Evolutionary conservation across 257 asterid species (phyloP).

Genomic region (Paraleonurus japonicus): DNA sequence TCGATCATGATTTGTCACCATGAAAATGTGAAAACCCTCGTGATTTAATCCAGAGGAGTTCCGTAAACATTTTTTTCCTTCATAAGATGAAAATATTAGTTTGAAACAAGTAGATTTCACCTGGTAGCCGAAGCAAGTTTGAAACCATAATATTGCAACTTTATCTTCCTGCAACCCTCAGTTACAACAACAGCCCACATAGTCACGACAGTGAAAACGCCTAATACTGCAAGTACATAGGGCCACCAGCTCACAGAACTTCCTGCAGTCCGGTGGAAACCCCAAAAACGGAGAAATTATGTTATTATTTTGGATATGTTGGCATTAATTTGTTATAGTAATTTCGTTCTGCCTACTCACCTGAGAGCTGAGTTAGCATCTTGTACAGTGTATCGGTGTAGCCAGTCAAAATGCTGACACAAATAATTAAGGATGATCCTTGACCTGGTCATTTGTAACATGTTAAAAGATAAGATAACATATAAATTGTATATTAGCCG

Average conservation of each 20-base stretch:
- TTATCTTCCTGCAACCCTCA: conserved; percentile 96
- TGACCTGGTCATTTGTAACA: conserved; percentile 65
- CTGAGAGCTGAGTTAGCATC: conserved; percentile 83
- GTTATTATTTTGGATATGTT: conserved; percentile 7
- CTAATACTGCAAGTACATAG: conserved; percentile 66
- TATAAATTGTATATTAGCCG: neutral
- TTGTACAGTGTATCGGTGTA: conserved; percentile 90
- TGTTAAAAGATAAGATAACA: conserved; percentile 20
- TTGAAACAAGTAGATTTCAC: conserved; percentile 33
- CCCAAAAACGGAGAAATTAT: conserved; percentile 1
- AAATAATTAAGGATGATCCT: conserved; percentile 89
- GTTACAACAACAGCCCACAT: conserved; percentile 97
- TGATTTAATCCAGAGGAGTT: neutral
- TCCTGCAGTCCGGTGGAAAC: conserved; percentile 51
- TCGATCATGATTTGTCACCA: neutral
- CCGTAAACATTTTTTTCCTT: neutral
- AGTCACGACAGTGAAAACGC: conserved; percentile 76
- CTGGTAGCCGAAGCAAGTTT: conserved; percentile 93
- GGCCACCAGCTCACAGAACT: conserved; percentile 87
- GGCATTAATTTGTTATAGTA: neutral
- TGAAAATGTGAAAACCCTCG: neutral
- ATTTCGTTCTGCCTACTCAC: conserved; percentile 41
- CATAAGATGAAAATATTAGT: neutral
- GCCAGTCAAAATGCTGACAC: conserved; percentile 94
- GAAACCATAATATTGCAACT: conserved; percentile 95